phyloP scores from a whole-genome alignment of 1,139 yeast genomes.

The Pichia norvegensis region DNA sequence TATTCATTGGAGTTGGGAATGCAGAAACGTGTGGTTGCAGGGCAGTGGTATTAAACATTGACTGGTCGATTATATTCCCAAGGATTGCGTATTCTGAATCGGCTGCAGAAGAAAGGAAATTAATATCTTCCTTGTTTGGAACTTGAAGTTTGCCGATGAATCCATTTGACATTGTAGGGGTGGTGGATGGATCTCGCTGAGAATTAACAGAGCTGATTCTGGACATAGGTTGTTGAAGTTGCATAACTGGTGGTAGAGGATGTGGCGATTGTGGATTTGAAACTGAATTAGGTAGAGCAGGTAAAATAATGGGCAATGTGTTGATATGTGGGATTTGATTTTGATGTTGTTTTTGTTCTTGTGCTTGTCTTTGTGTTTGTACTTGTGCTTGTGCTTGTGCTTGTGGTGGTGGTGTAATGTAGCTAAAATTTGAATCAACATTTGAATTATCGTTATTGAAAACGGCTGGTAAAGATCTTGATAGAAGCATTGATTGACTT shows the following conservation, averaged over 20 bases:
- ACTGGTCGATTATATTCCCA: slow-evolving; percentile 63
- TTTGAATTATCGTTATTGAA: neutral
- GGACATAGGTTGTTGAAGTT: slow-evolving; percentile 1
- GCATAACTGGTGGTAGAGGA: slow-evolving; percentile 27
- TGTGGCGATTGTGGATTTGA: slow-evolving; percentile 19
- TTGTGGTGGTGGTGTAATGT: neutral
- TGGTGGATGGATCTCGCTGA: neutral
- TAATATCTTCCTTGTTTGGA: slow-evolving; percentile 2
- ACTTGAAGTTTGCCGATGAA: slow-evolving; percentile 1
- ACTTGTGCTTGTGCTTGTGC: too few relatives aligned
- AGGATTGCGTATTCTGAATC: slow-evolving; percentile 72
- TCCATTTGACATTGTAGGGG: slow-evolving; percentile 7
- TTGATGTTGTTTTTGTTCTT: too few relatives aligned
- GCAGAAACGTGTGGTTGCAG: neutral
- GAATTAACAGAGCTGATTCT: neutral
- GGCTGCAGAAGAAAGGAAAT: slow-evolving; percentile 66
- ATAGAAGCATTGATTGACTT: neutral
- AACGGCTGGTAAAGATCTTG: neutral
- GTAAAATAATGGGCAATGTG: neutral
- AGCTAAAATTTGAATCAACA: neutral
- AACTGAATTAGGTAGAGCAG: neutral
- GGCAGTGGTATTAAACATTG: slow-evolving; percentile 20
- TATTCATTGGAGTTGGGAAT: neutral
- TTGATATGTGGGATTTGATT: neutral
- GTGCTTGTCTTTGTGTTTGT: neutral